Evolutionary conservation across 2,329 filamentous ascomycete species (phyloP).

Genomic region (Chalara sp.): DNA sequence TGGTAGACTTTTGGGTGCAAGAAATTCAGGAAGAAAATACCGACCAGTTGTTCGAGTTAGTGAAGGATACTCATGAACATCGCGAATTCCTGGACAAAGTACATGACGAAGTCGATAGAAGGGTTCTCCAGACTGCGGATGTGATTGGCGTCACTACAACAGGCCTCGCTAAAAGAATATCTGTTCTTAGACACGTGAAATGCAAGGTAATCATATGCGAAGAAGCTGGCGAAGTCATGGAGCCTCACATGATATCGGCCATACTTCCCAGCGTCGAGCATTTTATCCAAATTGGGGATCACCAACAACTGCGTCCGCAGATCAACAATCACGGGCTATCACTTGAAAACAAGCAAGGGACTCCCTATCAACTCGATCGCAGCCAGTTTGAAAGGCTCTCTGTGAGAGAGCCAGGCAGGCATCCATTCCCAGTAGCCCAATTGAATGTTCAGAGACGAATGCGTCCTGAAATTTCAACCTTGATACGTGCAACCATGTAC

Average conservation of each 20-base stretch:
- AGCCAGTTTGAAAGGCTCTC: constrained; percentile 23
- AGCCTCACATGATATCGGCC: constrained; percentile 33
- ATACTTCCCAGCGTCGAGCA: constrained; percentile 33
- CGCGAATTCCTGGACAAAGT: constrained; percentile 2
- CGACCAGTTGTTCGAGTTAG: constrained; percentile 10
- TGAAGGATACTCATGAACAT: neutral
- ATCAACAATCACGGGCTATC: constrained; percentile 20
- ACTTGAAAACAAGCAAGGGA: constrained; percentile 23
- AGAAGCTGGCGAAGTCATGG: constrained; percentile 37
- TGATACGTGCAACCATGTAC: constrained; percentile 19
- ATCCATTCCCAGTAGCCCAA: constrained; percentile 17
- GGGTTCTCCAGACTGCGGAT: constrained; percentile 21
- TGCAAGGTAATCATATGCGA: constrained; percentile 30
- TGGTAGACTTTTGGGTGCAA: constrained; percentile 9
- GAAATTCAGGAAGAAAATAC: constrained; percentile 5
- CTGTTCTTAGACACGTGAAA: constrained; percentile 9
- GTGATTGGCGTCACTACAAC: constrained; percentile 48
- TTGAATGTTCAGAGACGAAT: constrained; percentile 22
- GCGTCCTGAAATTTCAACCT: constrained; percentile 20
- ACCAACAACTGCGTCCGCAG: constrained; percentile 33
- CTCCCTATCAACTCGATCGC: constrained; percentile 19
- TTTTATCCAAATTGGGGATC: constrained; percentile 36
- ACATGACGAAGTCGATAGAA: constrained; percentile 9
- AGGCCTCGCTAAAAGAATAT: constrained; percentile 28
- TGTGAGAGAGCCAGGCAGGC: constrained; percentile 8